Evolutionary conservation across 257 asterid species (phyloP), one percentile per base, ranked within the genome.

Genomic region (Scutellaria galericulata): DNA sequence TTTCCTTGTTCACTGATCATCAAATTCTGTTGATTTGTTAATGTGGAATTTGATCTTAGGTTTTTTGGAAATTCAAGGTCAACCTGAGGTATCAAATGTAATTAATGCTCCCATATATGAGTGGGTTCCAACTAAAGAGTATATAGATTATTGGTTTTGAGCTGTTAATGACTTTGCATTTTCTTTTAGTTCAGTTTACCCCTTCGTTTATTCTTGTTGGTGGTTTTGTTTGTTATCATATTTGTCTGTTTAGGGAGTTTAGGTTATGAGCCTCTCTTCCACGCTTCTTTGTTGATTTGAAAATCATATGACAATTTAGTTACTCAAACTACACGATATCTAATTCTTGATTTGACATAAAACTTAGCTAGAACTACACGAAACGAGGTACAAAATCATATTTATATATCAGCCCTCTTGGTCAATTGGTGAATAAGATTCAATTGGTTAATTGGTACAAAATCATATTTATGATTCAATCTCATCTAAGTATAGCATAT

Each of bases 281-380:
- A 42, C 24, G 66, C 45, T 71, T 60, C 27, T 57, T 57, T 46
- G 42, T 45, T 60, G 31, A 60, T 56, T 70, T 42, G 46, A 41
- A 12, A 14, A 40, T 18, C n/a, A 37, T 10, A 41, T 27, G 45
- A 67, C 62, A 1, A 14, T 40, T 51, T 50, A n/a, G 52, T 10
- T 35, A 22, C 14, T 48, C 47, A 47, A 48, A 7, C 24, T 11
- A 40, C 13, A 54, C 53, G 4, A 2, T 20, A 13, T n/a, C 53
- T 27, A 11, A 55, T 31, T 66, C 52, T 53, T 37, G 22, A 37
- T 53, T 53, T 39, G 45, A 66, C 72, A 7, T 13, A 31, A 41
- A 53, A 47, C 45, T 65, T 24, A 46, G 44, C 20, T 46, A 65
- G 44, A 48, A 39, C 9, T 63, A 18, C 35, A 46, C 13, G 71